Conservation (phyloP, 2,329 filamentous ascomycete genomes). For the Fonsecaea multimorphosa region DNA sequence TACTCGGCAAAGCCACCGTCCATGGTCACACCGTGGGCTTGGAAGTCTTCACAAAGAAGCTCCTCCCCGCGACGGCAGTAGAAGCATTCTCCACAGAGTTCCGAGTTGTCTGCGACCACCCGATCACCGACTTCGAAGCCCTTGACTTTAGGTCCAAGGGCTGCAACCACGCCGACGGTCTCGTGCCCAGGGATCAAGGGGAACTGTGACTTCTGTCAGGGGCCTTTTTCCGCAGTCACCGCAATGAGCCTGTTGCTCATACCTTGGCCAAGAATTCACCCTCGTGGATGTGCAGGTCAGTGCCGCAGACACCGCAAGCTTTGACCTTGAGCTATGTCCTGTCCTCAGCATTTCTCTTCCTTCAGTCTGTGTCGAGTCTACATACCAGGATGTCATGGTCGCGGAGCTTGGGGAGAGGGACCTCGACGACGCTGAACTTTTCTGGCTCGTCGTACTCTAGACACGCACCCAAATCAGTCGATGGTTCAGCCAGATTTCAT, state of each 20-base stretch:
- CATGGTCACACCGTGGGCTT: constrained; percentile 64
- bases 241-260: constrained; percentile 35
- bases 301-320: constrained; percentile 68
- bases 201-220: constrained; percentile 53
- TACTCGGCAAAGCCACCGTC: constrained; percentile 77
- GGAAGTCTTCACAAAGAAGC: constrained; percentile 72
- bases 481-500: not conserved
- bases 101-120: constrained; percentile 61
- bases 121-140: constrained; percentile 67
- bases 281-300: constrained; percentile 63
- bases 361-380: constrained; percentile 11
- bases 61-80: constrained; percentile 73
- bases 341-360: constrained; percentile 38
- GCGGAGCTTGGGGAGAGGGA: constrained; percentile 66
- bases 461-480: constrained; percentile 9
- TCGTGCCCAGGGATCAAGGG: constrained; percentile 72
- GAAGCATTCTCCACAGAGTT: constrained; percentile 74
- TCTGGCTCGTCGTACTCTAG: constrained; percentile 65
- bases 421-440: constrained; percentile 65
- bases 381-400: constrained; percentile 64
- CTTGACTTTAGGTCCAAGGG: constrained; percentile 63
- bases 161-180: constrained; percentile 69
- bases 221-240: constrained; percentile 13
- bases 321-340: constrained; percentile 66
- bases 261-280: constrained; percentile 69